These are phyloP conservation scores for Verticillium isaacii DNA, from an alignment of 2,329 filamentous ascomycete genomes.

Conservation along the genomic window DNA sequence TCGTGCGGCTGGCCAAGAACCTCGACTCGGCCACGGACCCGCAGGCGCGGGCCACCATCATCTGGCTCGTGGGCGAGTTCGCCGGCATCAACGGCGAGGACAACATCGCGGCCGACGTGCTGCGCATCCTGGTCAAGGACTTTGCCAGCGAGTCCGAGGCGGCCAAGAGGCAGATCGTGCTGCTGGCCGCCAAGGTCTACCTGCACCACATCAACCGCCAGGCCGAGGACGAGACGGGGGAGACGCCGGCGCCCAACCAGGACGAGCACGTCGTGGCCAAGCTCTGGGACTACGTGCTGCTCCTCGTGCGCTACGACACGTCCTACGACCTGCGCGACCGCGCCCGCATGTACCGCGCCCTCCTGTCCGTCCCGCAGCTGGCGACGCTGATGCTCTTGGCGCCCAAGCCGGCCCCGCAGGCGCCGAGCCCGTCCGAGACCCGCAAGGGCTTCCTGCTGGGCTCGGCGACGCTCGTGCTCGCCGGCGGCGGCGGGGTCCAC, in stretches of 20 bases:
- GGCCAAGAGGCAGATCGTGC: constrained; percentile 85
- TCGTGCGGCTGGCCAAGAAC: constrained; percentile 84
- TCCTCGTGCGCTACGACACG: constrained; percentile 85
- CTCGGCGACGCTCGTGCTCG: constrained; percentile 79
- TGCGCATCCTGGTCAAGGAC: constrained; percentile 80
- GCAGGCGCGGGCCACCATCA: constrained; percentile 85
- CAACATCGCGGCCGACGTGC: constrained; percentile 88
- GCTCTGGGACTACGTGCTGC: constrained; percentile 79
- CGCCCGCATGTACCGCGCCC: constrained; percentile 78
- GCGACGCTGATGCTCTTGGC: constrained; percentile 87
- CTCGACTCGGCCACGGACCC: constrained; percentile 84
- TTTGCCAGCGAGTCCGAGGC: constrained; percentile 81
- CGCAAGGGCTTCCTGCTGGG: constrained; percentile 75
- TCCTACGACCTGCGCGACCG: constrained; percentile 95
- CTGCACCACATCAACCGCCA: constrained; percentile 76
- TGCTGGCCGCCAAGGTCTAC: constrained; percentile 95
- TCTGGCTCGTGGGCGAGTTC: constrained; percentile 97
- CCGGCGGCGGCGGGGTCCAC: constrained; percentile 66
- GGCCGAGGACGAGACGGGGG: constrained; percentile 33
- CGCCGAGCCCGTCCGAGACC: constrained; percentile 81
- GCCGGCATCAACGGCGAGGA: constrained; percentile 73
- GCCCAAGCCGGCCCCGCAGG: constrained; percentile 88
- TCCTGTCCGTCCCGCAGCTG: constrained; percentile 79
- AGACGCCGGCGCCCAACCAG: constrained; percentile 26
- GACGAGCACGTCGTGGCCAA: constrained; percentile 65